phyloP scores from a whole-genome alignment of 257 asterid species.

The Coffea canephora region DNA sequence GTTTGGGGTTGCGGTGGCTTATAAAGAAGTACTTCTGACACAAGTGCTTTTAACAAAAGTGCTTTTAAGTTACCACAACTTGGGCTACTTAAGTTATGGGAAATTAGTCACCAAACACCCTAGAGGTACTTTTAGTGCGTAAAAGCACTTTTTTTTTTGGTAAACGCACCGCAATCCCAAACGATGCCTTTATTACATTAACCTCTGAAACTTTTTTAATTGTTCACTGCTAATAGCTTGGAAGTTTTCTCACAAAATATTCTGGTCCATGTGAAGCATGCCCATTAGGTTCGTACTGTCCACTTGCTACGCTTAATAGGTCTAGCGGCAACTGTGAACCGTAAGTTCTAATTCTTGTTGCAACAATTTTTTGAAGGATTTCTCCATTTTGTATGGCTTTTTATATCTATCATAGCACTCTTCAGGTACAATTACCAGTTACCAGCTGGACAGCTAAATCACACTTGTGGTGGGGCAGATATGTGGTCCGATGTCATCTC shows the following conservation, averaged over 20 bases:
- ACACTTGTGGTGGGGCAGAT: slow-evolving; percentile 93
- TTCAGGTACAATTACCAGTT: slow-evolving; percentile 73
- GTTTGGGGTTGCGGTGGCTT: too few relatives aligned
- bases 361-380: slow-evolving; percentile 4
- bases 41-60: too few relatives aligned
- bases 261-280: slow-evolving; percentile 57
- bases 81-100: too few relatives aligned
- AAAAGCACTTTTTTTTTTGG: too few relatives aligned
- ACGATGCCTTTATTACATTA: not conserved
- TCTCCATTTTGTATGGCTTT: slow-evolving; percentile 10
- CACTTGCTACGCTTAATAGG: slow-evolving; percentile 55
- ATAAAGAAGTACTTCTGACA: too few relatives aligned
- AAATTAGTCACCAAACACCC: too few relatives aligned
- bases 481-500: slow-evolving; percentile 68
- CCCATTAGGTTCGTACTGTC: slow-evolving; percentile 89
- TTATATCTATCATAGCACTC: slow-evolving; percentile 20
- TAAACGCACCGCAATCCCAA: too few relatives aligned
- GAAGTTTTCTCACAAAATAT: slow-evolving; percentile 3
- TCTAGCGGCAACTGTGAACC: slow-evolving; percentile 68
- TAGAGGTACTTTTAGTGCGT: too few relatives aligned
- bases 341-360: slow-evolving; percentile 43
- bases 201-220: not conserved
- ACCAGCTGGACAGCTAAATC: slow-evolving; percentile 51
- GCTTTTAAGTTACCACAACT: too few relatives aligned
- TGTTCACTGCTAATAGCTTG: slow-evolving; percentile 11